Conservation (phyloP, 345 rosid genomes). For the Cardiospermum halicacabum region DNA sequence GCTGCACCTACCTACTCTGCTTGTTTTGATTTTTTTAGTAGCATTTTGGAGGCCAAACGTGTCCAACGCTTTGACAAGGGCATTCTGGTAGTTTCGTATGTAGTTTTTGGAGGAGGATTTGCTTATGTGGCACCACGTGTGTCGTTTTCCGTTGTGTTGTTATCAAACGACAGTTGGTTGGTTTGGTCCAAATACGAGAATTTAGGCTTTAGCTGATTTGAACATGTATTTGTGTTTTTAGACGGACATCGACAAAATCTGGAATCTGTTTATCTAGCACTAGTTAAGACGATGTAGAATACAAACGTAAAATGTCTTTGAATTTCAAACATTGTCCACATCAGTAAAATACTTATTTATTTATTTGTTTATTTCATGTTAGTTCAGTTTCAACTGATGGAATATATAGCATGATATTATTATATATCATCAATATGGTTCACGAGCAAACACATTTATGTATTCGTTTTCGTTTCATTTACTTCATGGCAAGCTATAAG, state of each 20-base stretch:
- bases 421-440: background rate
- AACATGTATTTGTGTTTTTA: too few relatives aligned
- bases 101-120: background rate
- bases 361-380: too few relatives aligned
- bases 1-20: background rate
- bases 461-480: background rate
- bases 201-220: too few relatives aligned
- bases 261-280: too few relatives aligned
- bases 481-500: too few relatives aligned
- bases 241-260: too few relatives aligned
- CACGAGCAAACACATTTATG: background rate
- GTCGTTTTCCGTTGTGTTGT: background rate
- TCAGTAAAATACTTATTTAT: too few relatives aligned
- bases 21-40: background rate
- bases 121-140: background rate
- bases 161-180: background rate
- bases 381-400: too few relatives aligned
- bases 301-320: too few relatives aligned
- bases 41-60: background rate
- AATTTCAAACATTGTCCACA: too few relatives aligned
- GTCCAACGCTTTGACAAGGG: background rate
- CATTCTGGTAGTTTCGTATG: background rate
- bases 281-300: too few relatives aligned
- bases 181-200: constrained; percentile 9
- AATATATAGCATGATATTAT: background rate